These are phyloP conservation scores for Apiospora koreana DNA, from an alignment of 2,329 filamentous ascomycete genomes.

Conservation along the genomic window DNA sequence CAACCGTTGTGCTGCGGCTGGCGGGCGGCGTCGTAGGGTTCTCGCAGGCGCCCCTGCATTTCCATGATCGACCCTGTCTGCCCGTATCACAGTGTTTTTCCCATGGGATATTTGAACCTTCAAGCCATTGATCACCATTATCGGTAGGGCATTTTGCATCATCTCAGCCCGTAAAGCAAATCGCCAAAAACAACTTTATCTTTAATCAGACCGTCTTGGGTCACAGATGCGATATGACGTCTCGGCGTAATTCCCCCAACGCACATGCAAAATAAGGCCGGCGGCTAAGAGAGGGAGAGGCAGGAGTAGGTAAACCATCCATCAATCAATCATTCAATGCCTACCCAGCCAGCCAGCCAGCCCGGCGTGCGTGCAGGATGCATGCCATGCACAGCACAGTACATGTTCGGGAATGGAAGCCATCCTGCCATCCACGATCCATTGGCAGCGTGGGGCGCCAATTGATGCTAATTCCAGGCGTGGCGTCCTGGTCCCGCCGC, in stretches of 20 bases:
- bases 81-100: not conserved
- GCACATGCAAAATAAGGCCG: not conserved
- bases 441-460: not conserved
- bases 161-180: not conserved
- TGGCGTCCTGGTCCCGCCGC: not conserved
- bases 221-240: not conserved
- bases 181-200: not conserved
- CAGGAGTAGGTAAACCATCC: no score
- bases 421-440: no score
- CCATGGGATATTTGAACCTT: not conserved
- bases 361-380: no score
- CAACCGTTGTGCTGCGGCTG: not conserved
- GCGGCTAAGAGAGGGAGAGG: not conserved
- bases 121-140: not conserved
- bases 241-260: not conserved
- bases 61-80: not conserved
- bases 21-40: not conserved
- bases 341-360: no score
- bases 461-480: not conserved
- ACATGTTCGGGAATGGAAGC: not conserved
- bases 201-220: not conserved
- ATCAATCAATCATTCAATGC: no score
- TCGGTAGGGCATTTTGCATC: not conserved
- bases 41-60: not conserved
- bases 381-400: not conserved